These are phyloP conservation scores for Colletotrichum destructivum DNA, from an alignment of 2,329 filamentous ascomycete genomes.

Conservation along the genomic window DNA sequence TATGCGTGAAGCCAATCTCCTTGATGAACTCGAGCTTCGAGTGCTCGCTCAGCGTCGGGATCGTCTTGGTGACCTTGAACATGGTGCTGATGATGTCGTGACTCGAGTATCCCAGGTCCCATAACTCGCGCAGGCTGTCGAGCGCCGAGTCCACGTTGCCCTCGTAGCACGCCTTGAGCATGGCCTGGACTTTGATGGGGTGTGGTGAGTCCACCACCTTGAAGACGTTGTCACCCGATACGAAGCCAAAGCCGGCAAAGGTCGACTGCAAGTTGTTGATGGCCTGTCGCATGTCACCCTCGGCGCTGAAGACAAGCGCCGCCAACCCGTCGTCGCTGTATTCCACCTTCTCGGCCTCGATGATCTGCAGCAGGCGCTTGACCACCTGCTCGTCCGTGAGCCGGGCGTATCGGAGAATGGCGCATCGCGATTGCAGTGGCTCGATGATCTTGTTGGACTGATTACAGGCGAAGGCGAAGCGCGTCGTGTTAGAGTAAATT, in stretches of 20 bases:
- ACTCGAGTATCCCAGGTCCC: constrained; percentile 96
- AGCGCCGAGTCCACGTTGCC: constrained; percentile 90
- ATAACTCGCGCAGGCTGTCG: constrained; percentile 89
- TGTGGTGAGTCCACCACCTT: constrained; percentile 97
- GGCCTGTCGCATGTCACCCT: constrained; percentile 98
- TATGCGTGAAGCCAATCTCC: constrained; percentile 98
- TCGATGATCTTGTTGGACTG: constrained; percentile 99
- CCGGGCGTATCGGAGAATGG: constrained; percentile 93
- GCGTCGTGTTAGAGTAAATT: constrained; percentile 95
- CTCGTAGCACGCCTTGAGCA: constrained; percentile 98
- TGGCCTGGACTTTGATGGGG: constrained; percentile 97
- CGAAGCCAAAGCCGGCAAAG: constrained; percentile 92
- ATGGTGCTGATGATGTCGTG: constrained; percentile 99
- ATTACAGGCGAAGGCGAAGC: constrained; percentile 98
- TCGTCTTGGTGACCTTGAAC: constrained; percentile 98
- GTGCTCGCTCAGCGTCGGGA: constrained; percentile 92
- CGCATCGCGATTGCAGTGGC: constrained; percentile 96
- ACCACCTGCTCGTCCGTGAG: constrained; percentile 95
- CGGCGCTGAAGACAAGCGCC: constrained; percentile 96
- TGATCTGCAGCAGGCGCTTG: constrained; percentile 91
- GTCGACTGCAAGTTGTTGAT: constrained; percentile 99
- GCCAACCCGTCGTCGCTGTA: constrained; percentile 95
- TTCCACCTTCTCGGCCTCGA: constrained; percentile 90
- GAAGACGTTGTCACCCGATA: constrained; percentile 98
- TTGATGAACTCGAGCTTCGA: constrained; percentile 97